These are phyloP conservation scores for Cryptosporidium sp. DNA, from an alignment of 169 alveolate genomes.

Conservation along the genomic window DNA sequence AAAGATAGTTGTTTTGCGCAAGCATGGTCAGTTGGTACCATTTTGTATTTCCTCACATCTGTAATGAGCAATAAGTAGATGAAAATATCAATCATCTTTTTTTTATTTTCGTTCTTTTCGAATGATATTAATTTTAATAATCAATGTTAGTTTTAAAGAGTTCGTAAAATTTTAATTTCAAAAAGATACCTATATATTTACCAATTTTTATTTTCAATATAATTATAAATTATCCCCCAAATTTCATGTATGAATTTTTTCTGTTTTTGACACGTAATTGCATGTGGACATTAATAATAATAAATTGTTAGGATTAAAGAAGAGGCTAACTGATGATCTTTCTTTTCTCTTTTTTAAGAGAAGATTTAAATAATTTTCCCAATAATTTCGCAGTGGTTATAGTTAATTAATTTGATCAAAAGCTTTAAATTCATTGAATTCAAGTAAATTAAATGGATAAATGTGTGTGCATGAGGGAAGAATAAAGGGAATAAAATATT, in stretches of 20 bases:
- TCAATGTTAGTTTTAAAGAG: neutral
- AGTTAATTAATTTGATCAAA: no score
- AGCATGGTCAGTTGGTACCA: slow-evolving; percentile 87
- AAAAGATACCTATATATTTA: no score
- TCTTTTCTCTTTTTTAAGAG: no score
- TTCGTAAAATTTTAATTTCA: no score
- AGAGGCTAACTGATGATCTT: neutral
- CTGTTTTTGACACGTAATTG: slow-evolving; percentile 9
- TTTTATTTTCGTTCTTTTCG: no score
- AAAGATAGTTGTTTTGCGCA: slow-evolving; percentile 87
- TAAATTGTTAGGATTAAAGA: neutral
- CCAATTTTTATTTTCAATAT: neutral
- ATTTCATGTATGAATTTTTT: neutral
- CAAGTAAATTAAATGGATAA: neutral
- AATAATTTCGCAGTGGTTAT: no score
- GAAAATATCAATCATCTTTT: no score
- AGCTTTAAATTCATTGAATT: neutral
- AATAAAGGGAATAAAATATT: neutral
- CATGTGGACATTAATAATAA: slow-evolving; percentile 1
- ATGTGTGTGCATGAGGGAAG: neutral
- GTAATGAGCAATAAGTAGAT: neutral
- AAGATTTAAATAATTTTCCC: neutral
- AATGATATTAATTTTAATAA: no score
- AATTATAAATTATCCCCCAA: neutral
- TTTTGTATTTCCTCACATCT: slow-evolving; percentile 65